Evolutionary conservation across 768 basidiomycete species (phyloP), one percentile per base, ranked within the genome.

Genomic region (Lactarius trivialis): DNA sequence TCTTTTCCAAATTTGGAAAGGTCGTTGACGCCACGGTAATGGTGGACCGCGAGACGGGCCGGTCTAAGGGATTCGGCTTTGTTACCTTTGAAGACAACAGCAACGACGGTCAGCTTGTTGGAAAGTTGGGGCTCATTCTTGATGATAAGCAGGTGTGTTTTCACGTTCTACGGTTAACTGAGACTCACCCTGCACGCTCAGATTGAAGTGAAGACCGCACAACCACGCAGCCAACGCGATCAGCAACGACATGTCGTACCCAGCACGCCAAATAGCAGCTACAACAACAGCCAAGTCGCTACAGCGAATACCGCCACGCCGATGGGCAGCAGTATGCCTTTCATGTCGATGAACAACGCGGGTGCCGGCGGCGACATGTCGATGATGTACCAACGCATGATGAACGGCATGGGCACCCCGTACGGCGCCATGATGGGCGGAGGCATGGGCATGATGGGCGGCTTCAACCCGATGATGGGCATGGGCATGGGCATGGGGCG

Each of bases 21-120:
- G 94, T 99, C 66, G 89, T 97, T 69, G 96, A 99, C 73, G 94
- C 96, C 50, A 98, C 96, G 1, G 93, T 99, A 68, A 99, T 98
- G 97, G 81, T 97, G 68, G 97, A 99, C 75, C 88, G 93, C 49
- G 94, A 98, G 74, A 94, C 93, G 4, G 89, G 91, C 28, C 77
- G 93, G 54, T 94, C 91, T 76, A 97, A 98, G 73, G 97, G 97
- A 14, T 99, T 99, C 67, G 97, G 95, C 0, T 99, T 99, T 71
- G 92, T 98, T 12, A 96, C 93, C 0, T 96, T 98, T 70, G 89
- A 94, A 71, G 89, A 92, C 64, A 88, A 87, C n/a, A 85, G 89
- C 67, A 91, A 95, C 24, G 88, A 93, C 64, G 87, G 88, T 39
- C 89, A 94, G 72, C 84, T 99, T 53, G 89, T 90, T 56, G 91